These are phyloP conservation scores for Bretschneidera sinensis DNA, from an alignment of 345 rosid genomes.

Conservation along the genomic window DNA sequence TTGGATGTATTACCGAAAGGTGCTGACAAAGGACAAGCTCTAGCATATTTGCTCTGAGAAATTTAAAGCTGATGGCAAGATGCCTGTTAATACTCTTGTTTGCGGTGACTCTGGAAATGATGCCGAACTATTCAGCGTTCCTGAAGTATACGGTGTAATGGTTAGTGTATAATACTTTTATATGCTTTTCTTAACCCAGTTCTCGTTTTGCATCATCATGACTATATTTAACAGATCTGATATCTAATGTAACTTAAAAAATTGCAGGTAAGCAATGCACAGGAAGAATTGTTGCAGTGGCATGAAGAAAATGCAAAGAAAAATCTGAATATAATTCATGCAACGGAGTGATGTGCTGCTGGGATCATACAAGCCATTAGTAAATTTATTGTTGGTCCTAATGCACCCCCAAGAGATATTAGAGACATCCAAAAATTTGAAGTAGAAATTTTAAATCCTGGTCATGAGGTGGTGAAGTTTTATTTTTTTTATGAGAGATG, in stretches of 20 bases:
- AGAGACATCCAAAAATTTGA: slow-evolving; percentile 28
- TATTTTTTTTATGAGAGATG: slow-evolving; percentile 65
- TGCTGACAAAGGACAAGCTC: slow-evolving; percentile 97
- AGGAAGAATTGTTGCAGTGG: slow-evolving; percentile 81
- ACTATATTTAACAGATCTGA: slow-evolving; percentile 2
- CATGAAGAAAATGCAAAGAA: slow-evolving; percentile 51
- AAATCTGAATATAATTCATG: slow-evolving; percentile 55
- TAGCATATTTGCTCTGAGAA: slow-evolving; percentile 61
- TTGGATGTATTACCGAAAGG: slow-evolving; percentile 73
- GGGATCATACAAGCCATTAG: slow-evolving; percentile 85
- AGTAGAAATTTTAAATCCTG: slow-evolving; percentile 29
- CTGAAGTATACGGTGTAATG: slow-evolving; percentile 79
- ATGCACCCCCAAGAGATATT: slow-evolving; percentile 60
- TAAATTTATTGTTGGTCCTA: slow-evolving; percentile 58
- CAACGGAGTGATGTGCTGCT: slow-evolving; percentile 69
- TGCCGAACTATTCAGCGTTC: slow-evolving; percentile 62
- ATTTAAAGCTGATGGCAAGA: slow-evolving; percentile 38
- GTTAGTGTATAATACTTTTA: slow-evolving; percentile 34
- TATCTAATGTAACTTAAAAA: slow-evolving; percentile 67
- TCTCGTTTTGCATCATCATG: background rate
- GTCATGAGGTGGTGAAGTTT: slow-evolving; percentile 54
- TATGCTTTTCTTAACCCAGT: slow-evolving; percentile 1
- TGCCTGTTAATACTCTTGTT: slow-evolving; percentile 62
- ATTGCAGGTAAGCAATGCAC: slow-evolving; percentile 86
- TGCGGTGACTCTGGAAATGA: slow-evolving; percentile 98